Base-by-base conservation (phyloP, 352 stramenopile genomes). In the Peronospora farinosa region DNA sequence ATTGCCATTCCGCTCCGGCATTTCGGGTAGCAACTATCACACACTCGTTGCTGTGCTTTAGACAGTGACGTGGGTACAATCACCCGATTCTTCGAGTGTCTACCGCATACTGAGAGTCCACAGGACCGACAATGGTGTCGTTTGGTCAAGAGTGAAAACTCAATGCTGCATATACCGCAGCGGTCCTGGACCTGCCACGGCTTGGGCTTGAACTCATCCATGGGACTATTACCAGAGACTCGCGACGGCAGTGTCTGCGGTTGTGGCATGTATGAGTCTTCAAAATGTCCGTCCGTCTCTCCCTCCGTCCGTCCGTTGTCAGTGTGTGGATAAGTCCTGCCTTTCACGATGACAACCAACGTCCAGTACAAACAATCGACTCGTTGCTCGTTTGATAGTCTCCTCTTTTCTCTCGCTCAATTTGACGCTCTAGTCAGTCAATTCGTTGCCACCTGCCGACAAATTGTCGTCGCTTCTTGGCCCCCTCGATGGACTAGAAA, bases 61-160 rank as follows among this genome's bases (percentile, higher is more conserved):
- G 78, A 88, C 27, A 87, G 71, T 49, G 75, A 86, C 17, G 71
- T 70, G 31, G 76, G 74, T 47, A 92, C 67, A 17, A 85, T 51
- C 11, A 77, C 74, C 57, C 74, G 75, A 65, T 84, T 74, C 38
- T 58, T 57, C 52, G 77, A 88, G 66, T 92, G 81, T 32, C 74
- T 82, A 32, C 68, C 63, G 57, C 81, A 92, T 15, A 92, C 80
- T 7, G 78, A 92, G 21, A 66, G 45, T 41, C 81, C 81, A 44
- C 81, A 92, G 53, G 80, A 62, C 30, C 81, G 77, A 56, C 81
- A 92, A 60, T 92, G 81, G 55, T 92, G 81, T 25, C 81, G 77
- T n/a, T 54, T 55, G 40, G 75, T 74, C 42, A 92, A 46, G 50
- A 77, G 66, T 51, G 55, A 71, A 54, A 92, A 92, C 16, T 65